These are phyloP conservation scores for Russula emetica DNA, from an alignment of 768 basidiomycete genomes.

Conservation along the genomic window DNA sequence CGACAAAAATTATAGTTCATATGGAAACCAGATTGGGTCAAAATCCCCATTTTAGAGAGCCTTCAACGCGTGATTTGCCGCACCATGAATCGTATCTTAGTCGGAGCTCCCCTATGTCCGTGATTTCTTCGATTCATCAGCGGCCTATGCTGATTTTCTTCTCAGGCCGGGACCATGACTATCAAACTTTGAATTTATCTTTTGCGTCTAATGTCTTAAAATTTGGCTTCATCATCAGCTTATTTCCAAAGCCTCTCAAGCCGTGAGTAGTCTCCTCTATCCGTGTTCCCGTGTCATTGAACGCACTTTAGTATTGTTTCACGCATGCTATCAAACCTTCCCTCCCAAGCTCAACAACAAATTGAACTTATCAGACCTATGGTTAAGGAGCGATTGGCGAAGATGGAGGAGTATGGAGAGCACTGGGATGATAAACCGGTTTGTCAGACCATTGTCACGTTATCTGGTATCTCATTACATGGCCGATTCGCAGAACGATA, in stretches of 20 bases:
- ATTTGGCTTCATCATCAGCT: neutral
- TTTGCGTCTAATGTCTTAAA: neutral
- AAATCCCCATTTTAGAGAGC: neutral
- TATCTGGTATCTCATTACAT: too few relatives aligned
- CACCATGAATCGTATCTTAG: neutral
- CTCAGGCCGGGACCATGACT: neutral
- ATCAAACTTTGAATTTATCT: neutral
- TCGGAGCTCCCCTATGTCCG: neutral
- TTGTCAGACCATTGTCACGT: too few relatives aligned
- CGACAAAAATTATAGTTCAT: neutral
- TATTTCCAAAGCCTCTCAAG: neutral
- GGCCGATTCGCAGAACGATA: too few relatives aligned
- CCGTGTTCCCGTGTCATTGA: neutral
- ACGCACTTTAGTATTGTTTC: neutral
- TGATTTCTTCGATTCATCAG: neutral
- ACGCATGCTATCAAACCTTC: too few relatives aligned
- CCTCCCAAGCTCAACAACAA: too few relatives aligned
- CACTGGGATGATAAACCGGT: too few relatives aligned
- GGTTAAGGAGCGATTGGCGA: too few relatives aligned
- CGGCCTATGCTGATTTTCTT: neutral
- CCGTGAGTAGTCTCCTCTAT: neutral
- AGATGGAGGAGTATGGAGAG: too few relatives aligned
- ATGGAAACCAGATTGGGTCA: neutral
- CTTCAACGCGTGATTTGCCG: neutral
- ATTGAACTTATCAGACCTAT: too few relatives aligned